Conservation (phyloP, 768 basidiomycete genomes). For the Termitomyces sp. region DNA sequence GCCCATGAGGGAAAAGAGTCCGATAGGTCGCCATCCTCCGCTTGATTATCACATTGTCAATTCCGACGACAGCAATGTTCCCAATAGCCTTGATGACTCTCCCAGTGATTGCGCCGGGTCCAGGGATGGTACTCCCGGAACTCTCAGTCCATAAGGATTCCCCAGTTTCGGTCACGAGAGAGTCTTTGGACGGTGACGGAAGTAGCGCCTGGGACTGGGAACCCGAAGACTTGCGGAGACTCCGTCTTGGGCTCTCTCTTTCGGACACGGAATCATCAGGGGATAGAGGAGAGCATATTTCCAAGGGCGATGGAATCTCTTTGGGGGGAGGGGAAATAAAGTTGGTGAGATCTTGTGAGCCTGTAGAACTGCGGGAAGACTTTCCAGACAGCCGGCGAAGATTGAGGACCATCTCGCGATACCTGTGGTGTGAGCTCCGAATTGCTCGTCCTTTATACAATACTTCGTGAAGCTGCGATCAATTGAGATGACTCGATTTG, state of each 20-base stretch:
- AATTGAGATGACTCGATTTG: too few species aligned
- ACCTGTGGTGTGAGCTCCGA: not conserved
- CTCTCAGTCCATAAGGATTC: not conserved
- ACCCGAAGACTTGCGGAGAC: not conserved
- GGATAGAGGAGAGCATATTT: not conserved
- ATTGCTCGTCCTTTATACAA: not conserved
- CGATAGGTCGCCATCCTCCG: constrained; percentile 3
- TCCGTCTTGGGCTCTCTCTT: not conserved
- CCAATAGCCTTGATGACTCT: constrained; percentile 10
- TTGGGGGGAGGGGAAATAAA: not conserved
- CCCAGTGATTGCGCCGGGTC: constrained; percentile 3
- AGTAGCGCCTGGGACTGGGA: not conserved
- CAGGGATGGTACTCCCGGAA: constrained; percentile 7
- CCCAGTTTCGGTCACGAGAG: not conserved
- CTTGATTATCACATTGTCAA: constrained; percentile 7
- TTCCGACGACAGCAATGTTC: constrained; percentile 4
- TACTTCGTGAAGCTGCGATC: not conserved
- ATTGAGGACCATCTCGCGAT: not conserved
- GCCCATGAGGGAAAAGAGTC: constrained; percentile 8
- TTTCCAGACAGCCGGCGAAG: constrained; percentile 4
- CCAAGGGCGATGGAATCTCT: not conserved
- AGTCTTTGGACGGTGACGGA: not conserved
- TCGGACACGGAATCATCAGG: not conserved
- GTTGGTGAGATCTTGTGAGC: not conserved
- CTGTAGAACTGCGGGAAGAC: not conserved